phyloP scores from a whole-genome alignment of 1,284 basidiomycete genomes.

The Melampsora occidentalis region DNA sequence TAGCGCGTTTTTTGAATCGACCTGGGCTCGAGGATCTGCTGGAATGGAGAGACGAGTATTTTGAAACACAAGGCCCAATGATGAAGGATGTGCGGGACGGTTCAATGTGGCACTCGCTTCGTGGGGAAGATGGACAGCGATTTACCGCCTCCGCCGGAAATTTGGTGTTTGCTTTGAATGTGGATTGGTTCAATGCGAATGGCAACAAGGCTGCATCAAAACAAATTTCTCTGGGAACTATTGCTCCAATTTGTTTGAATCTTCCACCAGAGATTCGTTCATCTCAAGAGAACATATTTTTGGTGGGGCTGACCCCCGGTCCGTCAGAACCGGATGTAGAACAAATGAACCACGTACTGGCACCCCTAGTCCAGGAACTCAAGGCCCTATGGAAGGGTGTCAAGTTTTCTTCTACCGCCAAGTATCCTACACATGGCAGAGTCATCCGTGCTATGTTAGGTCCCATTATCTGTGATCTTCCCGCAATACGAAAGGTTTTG shows the following conservation, averaged over 20 bases:
- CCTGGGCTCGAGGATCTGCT: slow-evolving; percentile 15
- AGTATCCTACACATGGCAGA: slow-evolving; percentile 19
- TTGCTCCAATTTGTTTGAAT: slow-evolving; percentile 17
- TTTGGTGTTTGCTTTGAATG: slow-evolving; percentile 29
- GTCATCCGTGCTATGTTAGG: slow-evolving; percentile 7
- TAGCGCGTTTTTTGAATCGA: neutral
- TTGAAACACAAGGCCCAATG: neutral
- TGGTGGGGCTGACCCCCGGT: slow-evolving; percentile 54
- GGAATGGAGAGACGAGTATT: neutral
- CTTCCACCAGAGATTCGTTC: slow-evolving; percentile 52
- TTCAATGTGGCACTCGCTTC: neutral
- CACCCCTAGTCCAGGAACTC: slow-evolving; percentile 51
- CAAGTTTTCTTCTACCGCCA: slow-evolving; percentile 17
- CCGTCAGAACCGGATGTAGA: slow-evolving; percentile 45
- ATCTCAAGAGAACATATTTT: slow-evolving; percentile 54
- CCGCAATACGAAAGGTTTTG: slow-evolving; percentile 18
- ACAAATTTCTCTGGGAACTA: neutral
- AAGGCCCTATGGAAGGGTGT: slow-evolving; percentile 49
- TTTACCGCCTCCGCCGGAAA: slow-evolving; percentile 6
- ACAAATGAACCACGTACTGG: slow-evolving; percentile 52
- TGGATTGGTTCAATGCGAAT: slow-evolving; percentile 36
- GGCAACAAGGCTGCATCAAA: slow-evolving; percentile 6
- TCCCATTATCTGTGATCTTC: slow-evolving; percentile 33
- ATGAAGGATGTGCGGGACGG: neutral
- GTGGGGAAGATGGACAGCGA: neutral